Evolutionary conservation across 306 rosid species (phyloP), one percentile per base, ranked within the genome.

Genomic region (Dryas alaskensis): DNA sequence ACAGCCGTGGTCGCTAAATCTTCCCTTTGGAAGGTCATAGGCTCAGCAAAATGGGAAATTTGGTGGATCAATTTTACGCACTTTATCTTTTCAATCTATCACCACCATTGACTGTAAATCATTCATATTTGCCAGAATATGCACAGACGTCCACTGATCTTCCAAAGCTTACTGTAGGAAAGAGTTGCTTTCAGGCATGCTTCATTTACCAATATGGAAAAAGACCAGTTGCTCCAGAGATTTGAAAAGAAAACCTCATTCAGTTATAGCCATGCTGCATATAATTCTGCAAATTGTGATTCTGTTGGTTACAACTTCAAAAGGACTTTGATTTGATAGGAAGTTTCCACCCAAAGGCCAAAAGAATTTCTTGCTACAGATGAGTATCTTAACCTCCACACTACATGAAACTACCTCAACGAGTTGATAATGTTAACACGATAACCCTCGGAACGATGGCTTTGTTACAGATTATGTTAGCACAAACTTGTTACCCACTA

Each of bases 401-500:
- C 47, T 69, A 76, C 75, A 39, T 53, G 64, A 80, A 80, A 76
- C 74, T 76, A 53, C 67, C 59, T 60, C 76, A 71, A 80, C 43
- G 63, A 77, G 84, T 77, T 68, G 60, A 74, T 57, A 74, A 37
- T 46, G 72, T 43, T 71, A 72, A 72, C 66, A 52, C 62, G 81
- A 75, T 65, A 81, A 64, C 40, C 37, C 39, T 22, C 27, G 0
- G 19, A 37, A 60, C 68, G 8, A 59, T 39, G 69, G 79, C 72
- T 80, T 69, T 73, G 90, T 76, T 82, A 85, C 84, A 77, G 61
- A 78, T 76, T 60, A 69, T 55, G 89, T 84, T 84, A 84, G 86
- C 60, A 73, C 84, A 66, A 79, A 81, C 77, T 73, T 67, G 82
- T 74, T 66, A 70, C 67, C 84, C 82, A 37, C 40, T 19, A 63